Evolutionary conservation across 352 stramenopile genomes (phyloP).

Genomic region (Pythium rhizo-oryzae): DNA sequence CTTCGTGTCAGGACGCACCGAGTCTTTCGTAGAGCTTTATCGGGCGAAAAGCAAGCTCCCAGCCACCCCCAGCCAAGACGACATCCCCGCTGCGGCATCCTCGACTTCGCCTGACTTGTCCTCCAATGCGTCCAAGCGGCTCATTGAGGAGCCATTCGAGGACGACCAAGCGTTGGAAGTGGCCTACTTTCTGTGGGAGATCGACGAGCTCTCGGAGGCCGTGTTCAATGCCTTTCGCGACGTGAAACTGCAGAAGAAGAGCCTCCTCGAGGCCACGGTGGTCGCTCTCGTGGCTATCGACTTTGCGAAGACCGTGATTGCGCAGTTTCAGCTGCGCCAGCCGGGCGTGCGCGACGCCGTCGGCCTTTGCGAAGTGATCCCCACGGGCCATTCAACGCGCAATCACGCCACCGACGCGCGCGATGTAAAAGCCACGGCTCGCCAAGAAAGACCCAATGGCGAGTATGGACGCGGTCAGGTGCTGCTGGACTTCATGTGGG

Average conservation of each 20-base stretch:
- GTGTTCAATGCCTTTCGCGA: constrained; percentile 35
- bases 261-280: constrained; percentile 37
- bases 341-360: constrained; percentile 12
- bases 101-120: neutral
- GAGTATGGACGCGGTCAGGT: too few relatives aligned
- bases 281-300: constrained; percentile 35
- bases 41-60: too few relatives aligned
- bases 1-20: too few relatives aligned
- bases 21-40: too few relatives aligned
- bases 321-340: constrained; percentile 28
- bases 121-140: neutral
- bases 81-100: neutral
- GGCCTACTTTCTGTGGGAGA: constrained; percentile 34
- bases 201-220: constrained; percentile 22
- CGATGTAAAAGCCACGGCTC: too few relatives aligned
- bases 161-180: constrained; percentile 31
- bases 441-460: too few relatives aligned
- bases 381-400: too few relatives aligned
- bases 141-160: neutral
- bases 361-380: too few relatives aligned
- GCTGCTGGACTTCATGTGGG: too few relatives aligned
- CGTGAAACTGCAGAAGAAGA: constrained; percentile 38
- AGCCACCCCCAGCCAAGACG: too few relatives aligned
- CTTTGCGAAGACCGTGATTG: constrained; percentile 22
- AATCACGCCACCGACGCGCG: too few relatives aligned